These are phyloP conservation scores for Friedmanniomyces simplex DNA, from an alignment of 495 filamentous ascomycete species.

Conservation along the genomic window DNA sequence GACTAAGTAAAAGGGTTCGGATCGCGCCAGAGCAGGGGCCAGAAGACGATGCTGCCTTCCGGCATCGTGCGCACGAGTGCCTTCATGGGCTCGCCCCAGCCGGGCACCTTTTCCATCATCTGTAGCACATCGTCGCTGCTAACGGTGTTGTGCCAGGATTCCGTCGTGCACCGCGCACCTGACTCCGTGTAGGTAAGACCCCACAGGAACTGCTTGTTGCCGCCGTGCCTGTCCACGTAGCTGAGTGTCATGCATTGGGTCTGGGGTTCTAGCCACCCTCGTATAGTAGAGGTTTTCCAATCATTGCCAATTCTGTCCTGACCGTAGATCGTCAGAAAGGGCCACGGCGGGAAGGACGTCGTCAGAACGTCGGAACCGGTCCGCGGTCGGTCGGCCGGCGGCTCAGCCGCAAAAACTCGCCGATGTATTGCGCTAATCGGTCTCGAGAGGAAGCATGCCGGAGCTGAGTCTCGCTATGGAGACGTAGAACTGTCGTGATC, in stretches of 20 bases:
- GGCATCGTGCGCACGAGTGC: constrained; percentile 25
- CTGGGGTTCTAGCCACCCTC: constrained; percentile 10
- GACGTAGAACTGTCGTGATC: too few species aligned
- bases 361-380: too few species aligned
- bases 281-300: too few species aligned
- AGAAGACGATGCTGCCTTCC: constrained; percentile 27
- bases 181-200: constrained; percentile 39
- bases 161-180: constrained; percentile 28
- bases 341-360: too few species aligned
- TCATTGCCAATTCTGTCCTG: too few species aligned
- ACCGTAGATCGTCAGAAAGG: too few species aligned
- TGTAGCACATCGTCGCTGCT: constrained; percentile 41
- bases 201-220: constrained; percentile 38
- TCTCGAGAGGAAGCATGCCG: too few species aligned
- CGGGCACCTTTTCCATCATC: constrained; percentile 40
- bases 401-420: too few species aligned
- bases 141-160: constrained; percentile 45
- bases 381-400: too few species aligned
- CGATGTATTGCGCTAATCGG: too few species aligned
- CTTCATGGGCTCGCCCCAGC: constrained; percentile 28
- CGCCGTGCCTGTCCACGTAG: constrained; percentile 27
- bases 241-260: constrained; percentile 3
- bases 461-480: too few species aligned
- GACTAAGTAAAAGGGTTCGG: constrained; percentile 27
- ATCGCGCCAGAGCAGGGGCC: constrained; percentile 29